Evolutionary conservation across 495 filamentous ascomycete genomes (phyloP).

Genomic region (Penicillium riverlandense): DNA sequence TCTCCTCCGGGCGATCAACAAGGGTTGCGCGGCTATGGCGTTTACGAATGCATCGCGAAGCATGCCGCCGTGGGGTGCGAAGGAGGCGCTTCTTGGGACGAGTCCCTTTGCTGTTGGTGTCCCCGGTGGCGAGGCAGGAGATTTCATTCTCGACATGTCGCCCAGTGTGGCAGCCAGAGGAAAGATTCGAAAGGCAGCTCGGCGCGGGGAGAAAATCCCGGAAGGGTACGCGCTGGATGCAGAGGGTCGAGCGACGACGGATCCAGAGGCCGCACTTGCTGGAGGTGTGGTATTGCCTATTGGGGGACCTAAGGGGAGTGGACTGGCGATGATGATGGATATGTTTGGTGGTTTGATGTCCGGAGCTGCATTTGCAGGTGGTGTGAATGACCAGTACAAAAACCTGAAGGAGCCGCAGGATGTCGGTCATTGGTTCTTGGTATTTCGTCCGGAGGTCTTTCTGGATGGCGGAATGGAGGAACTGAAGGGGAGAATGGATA

Average conservation of each 20-base stretch:
- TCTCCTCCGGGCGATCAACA: conserved; percentile 13
- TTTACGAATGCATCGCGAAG: conserved; percentile 21
- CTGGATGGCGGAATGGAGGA: conserved; percentile 10
- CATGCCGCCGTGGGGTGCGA: conserved; percentile 21
- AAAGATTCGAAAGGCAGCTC: conserved; percentile 20
- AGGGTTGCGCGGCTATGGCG: conserved; percentile 12
- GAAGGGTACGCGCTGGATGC: conserved; percentile 22
- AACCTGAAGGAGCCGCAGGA: conserved; percentile 7
- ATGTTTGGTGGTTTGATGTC: conserved; percentile 20
- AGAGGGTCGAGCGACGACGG: conserved; percentile 16
- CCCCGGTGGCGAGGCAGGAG: conserved; percentile 1
- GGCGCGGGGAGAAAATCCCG: conserved; percentile 22
- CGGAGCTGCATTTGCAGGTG: conserved; percentile 21
- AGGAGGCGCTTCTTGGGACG: conserved; percentile 16
- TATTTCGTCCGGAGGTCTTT: conserved; percentile 23
- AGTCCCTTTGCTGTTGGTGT: conserved; percentile 17
- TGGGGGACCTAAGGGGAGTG: conserved; percentile 25
- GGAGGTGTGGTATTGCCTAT: conserved; percentile 20
- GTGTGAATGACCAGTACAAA: conserved; percentile 21
- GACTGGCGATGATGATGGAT: conserved; percentile 27
- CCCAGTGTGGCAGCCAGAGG: conserved; percentile 13
- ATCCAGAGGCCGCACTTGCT: conserved; percentile 13
- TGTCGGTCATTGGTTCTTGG: conserved; percentile 25
- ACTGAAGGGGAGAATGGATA: conserved; percentile 12
- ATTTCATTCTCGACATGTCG: conserved; percentile 12